These are phyloP conservation scores for Candida patagonica DNA, from an alignment of 805 yeast genomes.

Conservation along the genomic window DNA sequence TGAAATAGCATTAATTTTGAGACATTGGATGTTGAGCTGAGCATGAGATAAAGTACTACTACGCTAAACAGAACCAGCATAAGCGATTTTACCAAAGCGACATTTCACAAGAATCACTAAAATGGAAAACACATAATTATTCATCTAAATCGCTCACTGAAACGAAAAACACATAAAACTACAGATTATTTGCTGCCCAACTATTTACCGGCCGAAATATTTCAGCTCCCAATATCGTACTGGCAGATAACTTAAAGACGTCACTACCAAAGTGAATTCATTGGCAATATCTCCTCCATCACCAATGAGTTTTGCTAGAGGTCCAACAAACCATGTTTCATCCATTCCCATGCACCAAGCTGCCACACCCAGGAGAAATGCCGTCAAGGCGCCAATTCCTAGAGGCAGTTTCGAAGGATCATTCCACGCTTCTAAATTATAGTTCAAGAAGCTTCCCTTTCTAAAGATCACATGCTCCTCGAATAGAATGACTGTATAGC, in stretches of 20 bases:
- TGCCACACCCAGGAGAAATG: slow-evolving; percentile 7
- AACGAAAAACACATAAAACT: too few relatives aligned
- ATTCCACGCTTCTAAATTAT: slow-evolving; percentile 8
- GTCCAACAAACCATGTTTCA: slow-evolving; percentile 9
- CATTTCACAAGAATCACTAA: too few relatives aligned
- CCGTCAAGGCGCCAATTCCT: slow-evolving; percentile 6
- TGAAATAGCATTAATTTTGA: too few relatives aligned
- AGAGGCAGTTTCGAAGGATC: slow-evolving; percentile 7
- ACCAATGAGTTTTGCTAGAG: slow-evolving; percentile 8
- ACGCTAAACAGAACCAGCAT: too few relatives aligned
- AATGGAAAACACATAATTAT: too few relatives aligned
- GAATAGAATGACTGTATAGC: slow-evolving; percentile 5
- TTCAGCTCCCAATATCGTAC: slow-evolving; percentile 6
- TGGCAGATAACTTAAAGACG: slow-evolving; percentile 7
- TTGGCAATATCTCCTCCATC: slow-evolving; percentile 8
- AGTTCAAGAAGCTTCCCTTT: slow-evolving; percentile 5
- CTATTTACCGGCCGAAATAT: too few relatives aligned
- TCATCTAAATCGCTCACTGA: too few relatives aligned
- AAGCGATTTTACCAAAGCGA: too few relatives aligned
- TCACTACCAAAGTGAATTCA: slow-evolving; percentile 6
- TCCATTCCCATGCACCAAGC: slow-evolving; percentile 9
- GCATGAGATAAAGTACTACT: too few relatives aligned
- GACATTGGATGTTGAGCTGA: too few relatives aligned
- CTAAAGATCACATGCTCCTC: slow-evolving; percentile 9
- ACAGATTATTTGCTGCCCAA: too few relatives aligned